A percentile compares a stretch with the other conserved stretches of the same genome.
Evolutionary conservation across 164 flowering plant species (phyloP).

Genomic region (Annona squamosa): DNA sequence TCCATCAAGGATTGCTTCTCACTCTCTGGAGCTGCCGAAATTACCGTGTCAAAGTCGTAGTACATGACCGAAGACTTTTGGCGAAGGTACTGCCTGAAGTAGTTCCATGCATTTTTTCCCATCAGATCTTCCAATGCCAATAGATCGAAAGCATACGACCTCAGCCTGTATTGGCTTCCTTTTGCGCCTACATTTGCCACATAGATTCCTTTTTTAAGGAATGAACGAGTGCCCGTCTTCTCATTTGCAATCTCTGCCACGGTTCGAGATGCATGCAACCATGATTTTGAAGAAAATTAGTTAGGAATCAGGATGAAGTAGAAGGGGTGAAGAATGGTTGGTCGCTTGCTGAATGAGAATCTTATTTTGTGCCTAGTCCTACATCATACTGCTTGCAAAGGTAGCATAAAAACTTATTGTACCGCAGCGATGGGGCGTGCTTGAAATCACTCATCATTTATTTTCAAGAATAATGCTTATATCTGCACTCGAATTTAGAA

Average conservation of each 20-base stretch:
- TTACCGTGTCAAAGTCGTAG: slow-evolving; percentile 78
- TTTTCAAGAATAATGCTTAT: no score
- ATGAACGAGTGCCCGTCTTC: slow-evolving; percentile 79
- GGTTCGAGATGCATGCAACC: no score
- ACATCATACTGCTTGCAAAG: no score
- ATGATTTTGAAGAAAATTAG: no score
- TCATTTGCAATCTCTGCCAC: slow-evolving; percentile 63
- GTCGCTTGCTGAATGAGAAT: no score
- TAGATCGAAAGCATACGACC: slow-evolving; percentile 72
- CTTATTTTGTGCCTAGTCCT: no score
- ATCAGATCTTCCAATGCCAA: slow-evolving; percentile 66
- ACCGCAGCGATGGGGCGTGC: no score
- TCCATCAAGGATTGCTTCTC: slow-evolving; percentile 65
- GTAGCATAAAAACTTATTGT: no score
- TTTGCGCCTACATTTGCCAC: slow-evolving; percentile 53
- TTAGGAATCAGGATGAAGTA: no score
- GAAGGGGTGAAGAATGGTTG: no score
- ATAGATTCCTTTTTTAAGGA: slow-evolving; percentile 58
- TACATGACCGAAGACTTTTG: slow-evolving; percentile 71
- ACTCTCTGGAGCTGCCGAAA: slow-evolving; percentile 52
- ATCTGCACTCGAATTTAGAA: no score
- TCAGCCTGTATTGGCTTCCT: slow-evolving; percentile 50
- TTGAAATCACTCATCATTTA: no score
- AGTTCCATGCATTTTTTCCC: slow-evolving; percentile 52
- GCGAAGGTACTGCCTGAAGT: slow-evolving; percentile 57